Percentiles rank a stretch among this genome's conserved stretches.
Conservation (phyloP, 2,329 filamentous ascomycete genomes). For the Falciphora oryzae region DNA sequence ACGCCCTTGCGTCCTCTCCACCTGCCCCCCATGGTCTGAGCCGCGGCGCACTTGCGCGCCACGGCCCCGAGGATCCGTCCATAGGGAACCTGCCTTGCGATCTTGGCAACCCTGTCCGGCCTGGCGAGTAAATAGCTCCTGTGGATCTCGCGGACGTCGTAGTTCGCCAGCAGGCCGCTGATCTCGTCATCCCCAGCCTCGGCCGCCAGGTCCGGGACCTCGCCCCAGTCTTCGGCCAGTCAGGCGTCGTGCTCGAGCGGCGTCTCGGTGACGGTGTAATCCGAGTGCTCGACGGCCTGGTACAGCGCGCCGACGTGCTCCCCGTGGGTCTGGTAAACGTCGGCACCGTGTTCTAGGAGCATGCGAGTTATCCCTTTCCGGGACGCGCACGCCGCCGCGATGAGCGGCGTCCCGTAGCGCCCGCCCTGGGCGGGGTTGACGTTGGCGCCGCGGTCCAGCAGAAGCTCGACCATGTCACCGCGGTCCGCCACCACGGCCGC, state of each 20-base stretch:
- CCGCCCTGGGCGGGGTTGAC: not conserved
- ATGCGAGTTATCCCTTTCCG: not conserved
- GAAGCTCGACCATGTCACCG: not conserved
- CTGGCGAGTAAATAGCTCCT: not conserved
- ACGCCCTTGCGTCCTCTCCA: constrained; percentile 10
- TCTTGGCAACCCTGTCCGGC: not conserved
- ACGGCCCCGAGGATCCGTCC: not conserved
- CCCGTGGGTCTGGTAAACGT: not conserved
- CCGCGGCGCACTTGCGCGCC: not conserved
- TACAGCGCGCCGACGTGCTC: constrained; percentile 9
- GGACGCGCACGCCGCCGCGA: not conserved
- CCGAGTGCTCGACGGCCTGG: constrained; percentile 6
- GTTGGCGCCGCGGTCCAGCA: not conserved
- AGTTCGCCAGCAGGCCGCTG: not conserved
- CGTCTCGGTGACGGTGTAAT: constrained; percentile 10
- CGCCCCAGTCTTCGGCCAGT: constrained; percentile 7
- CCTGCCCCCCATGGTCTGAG: constrained; percentile 1
- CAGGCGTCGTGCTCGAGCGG: constrained; percentile 8
- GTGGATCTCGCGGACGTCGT: constrained; percentile 1
- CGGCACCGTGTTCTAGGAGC: constrained; percentile 5
- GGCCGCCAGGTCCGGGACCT: constrained; percentile 8
- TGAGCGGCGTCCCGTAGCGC: not conserved
- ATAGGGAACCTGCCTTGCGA: not conserved
- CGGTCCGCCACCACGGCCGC: no score
- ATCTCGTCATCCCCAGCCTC: constrained; percentile 6